Conservation (phyloP, 2,329 filamentous ascomycete genomes). For the Colletotrichum sojae region DNA sequence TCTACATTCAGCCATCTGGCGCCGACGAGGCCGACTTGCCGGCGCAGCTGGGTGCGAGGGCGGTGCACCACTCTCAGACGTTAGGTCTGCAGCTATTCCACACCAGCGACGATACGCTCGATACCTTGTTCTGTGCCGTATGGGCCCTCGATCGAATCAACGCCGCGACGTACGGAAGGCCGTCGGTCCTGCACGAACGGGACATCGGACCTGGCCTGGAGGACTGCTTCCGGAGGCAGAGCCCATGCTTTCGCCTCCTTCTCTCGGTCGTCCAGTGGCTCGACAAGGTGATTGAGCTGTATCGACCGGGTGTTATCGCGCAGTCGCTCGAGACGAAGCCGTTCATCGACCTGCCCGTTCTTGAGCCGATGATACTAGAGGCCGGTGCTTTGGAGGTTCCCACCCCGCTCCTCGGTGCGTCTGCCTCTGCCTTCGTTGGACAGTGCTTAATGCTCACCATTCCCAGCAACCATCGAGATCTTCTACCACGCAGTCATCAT, state of each 20-base stretch:
- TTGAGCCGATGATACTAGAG: constrained; percentile 70
- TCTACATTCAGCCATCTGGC: constrained; percentile 71
- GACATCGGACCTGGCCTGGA: constrained; percentile 70
- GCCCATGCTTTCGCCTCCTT: constrained; percentile 70
- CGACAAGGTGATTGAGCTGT: constrained; percentile 72
- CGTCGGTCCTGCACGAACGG: constrained; percentile 71
- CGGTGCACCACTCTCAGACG: constrained; percentile 71
- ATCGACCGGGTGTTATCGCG: constrained; percentile 61
- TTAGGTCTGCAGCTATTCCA: constrained; percentile 68
- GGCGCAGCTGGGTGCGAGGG: constrained; percentile 66
- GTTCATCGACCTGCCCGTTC: constrained; percentile 68
- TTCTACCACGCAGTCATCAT: constrained; percentile 77
- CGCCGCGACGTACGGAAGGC: constrained; percentile 71
- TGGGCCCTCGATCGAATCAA: constrained; percentile 75
- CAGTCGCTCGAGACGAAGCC: constrained; percentile 53
- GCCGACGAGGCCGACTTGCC: constrained; percentile 69
- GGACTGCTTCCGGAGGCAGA: constrained; percentile 64
- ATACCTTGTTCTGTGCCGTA: constrained; percentile 69
- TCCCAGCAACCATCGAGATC: constrained; percentile 70
- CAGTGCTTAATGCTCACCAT: constrained; percentile 41
- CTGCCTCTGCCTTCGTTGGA: not conserved
- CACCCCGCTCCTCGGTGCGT: constrained; percentile 64
- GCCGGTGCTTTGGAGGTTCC: constrained; percentile 65
- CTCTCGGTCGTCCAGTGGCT: constrained; percentile 68
- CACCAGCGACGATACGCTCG: constrained; percentile 54